These are phyloP conservation scores for Melanomma pulvis-pyrius DNA, from an alignment of 495 filamentous ascomycete genomes.

Conservation along the genomic window DNA sequence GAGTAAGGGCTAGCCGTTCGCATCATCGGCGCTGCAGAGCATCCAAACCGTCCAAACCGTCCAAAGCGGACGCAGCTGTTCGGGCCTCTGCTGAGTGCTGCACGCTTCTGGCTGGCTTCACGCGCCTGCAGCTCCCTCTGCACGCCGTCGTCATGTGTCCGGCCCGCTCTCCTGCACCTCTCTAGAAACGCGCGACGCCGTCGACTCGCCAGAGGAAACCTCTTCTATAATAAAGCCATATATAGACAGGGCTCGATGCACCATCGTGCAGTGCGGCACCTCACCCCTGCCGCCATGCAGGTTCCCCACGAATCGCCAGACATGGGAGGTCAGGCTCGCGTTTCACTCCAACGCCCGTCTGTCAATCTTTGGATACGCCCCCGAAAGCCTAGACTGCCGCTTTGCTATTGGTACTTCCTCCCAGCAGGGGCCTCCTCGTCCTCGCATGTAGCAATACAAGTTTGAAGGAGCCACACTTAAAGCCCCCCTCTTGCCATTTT, in stretches of 20 bases:
- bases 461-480: slow-evolving; percentile 42
- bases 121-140: slow-evolving; percentile 3
- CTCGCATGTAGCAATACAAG: slow-evolving; percentile 40
- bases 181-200: neutral
- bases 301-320: slow-evolving; percentile 41
- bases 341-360: slow-evolving; percentile 36
- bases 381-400: slow-evolving; percentile 36
- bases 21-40: slow-evolving; percentile 3
- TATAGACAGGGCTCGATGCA: slow-evolving; percentile 34
- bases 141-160: slow-evolving; percentile 21
- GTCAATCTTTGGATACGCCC: slow-evolving; percentile 33
- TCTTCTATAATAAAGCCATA: slow-evolving; percentile 29
- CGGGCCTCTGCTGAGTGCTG: neutral
- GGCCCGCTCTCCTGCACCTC: neutral
- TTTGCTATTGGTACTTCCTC: slow-evolving; percentile 39
- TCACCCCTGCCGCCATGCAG: slow-evolving; percentile 29
- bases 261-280: slow-evolving; percentile 25
- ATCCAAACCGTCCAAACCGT: neutral
- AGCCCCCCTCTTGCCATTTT: slow-evolving; percentile 34
- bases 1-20: neutral
- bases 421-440: slow-evolving; percentile 23
- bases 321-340: slow-evolving; percentile 37
- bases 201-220: slow-evolving; percentile 32
- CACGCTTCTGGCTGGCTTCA: neutral
- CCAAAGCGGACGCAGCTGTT: neutral